Evolutionary conservation across 768 basidiomycete species (phyloP), one percentile per base, ranked within the genome.

Genomic region (Lanmaoa rubissima): DNA sequence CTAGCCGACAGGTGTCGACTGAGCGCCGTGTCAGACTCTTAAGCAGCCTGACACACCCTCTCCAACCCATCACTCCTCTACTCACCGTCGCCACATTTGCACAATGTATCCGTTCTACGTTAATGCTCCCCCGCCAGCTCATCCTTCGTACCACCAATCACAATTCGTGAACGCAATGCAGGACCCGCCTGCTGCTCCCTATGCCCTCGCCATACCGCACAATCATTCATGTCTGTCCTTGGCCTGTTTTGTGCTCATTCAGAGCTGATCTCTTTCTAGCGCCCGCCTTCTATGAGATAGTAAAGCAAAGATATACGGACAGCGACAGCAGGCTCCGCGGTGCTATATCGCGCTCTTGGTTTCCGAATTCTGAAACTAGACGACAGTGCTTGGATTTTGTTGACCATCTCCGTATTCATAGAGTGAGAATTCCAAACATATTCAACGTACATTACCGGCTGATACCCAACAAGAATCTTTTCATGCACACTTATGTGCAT

Each of bases 401-500:
- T 34, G 1, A 35, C 0, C 1, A 24, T 43, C 49, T 70, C 34
- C 61, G 55, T 34, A 46, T 70, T 8, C 50, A 69, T 31, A 70
- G 17, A 39, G 69, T 72, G 42, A 54, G 54, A 26, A 13, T 32
- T 24, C 2, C 13, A 50, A 14, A 9, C 19, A 31, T 45, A 4
- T 35, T 40, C 54, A 4, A 17, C 11, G 2, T 35, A 28, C 19
- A 16, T n/a, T 3, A 19, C 43, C 34, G 24, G 32, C 54, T 65
- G 48, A 69, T 49, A 8, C 16, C 11, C 38, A 16, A 36, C 48
- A 44, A 70, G 69, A n/a, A 61, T 51, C 54, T 73, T 31, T 66
- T 69, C 21, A 48, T 64, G 55, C 48, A 72, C 36, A 59, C 58
- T 4, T 72, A 61, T 44, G 41, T 60, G 17, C 69, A 73, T 49